Evolutionary conservation across 129 eudicot species (phyloP).

Genomic region (Saposhnikovia divaricata): DNA sequence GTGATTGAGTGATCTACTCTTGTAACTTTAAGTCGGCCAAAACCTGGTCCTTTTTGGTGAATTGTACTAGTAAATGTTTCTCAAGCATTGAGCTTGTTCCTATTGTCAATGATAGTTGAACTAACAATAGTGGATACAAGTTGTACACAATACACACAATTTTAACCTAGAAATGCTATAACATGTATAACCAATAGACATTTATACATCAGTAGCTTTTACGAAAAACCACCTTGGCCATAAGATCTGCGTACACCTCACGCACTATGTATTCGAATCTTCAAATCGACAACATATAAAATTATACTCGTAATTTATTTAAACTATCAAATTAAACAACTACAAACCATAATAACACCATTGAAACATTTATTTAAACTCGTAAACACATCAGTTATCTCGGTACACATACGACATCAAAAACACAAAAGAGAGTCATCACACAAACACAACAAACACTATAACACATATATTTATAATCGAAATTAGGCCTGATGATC

Average conservation of each 20-base stretch:
- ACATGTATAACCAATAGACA: not conserved
- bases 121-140: not conserved
- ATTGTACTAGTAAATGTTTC: not conserved
- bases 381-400: not conserved
- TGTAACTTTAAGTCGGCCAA: not conserved
- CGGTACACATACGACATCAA: not conserved
- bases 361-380: not conserved
- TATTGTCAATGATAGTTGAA: not conserved
- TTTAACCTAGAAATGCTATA: too few relatives aligned
- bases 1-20: not conserved
- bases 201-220: too few relatives aligned
- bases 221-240: too few relatives aligned
- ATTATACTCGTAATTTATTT: too few relatives aligned
- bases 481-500: not conserved
- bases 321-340: too few relatives aligned
- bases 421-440: too few relatives aligned
- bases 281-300: too few relatives aligned
- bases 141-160: not conserved
- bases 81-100: not conserved
- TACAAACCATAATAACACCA: not conserved
- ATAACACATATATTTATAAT: not conserved
- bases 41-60: not conserved
- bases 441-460: not conserved
- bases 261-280: too few relatives aligned
- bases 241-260: too few relatives aligned